Conservation (phyloP, 2,329 filamentous ascomycete genomes). For the Trichoderma brevicompactum region DNA sequence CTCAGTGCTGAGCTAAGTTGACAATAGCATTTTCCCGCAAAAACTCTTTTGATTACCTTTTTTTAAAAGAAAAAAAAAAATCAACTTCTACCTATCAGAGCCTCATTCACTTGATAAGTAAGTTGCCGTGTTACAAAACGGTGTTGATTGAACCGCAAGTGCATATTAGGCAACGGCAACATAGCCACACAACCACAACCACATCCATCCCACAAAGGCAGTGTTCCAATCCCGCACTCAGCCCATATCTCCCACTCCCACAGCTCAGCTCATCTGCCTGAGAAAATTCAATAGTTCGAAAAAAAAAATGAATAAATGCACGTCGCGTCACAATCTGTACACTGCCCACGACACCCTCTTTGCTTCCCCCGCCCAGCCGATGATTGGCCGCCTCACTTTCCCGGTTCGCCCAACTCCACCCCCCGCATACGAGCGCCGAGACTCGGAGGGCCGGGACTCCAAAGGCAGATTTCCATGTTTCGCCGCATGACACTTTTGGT, state of each 20-base stretch:
- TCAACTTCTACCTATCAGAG: no score
- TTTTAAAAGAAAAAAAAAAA: no score
- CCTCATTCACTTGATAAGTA: no score
- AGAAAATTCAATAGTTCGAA: neutral
- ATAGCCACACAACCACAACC: neutral
- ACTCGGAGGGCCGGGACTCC: constrained; percentile 15
- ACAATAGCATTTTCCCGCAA: no score
- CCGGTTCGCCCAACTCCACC: constrained; percentile 16
- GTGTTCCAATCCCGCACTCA: neutral
- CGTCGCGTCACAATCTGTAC: neutral
- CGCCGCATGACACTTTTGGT: neutral
- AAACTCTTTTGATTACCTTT: no score
- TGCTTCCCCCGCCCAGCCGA: neutral
- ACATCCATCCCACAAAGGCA: neutral
- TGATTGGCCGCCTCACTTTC: constrained; percentile 3
- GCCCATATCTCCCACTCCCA: neutral
- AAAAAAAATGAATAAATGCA: neutral
- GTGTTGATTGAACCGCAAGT: no score
- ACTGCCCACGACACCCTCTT: constrained; percentile 3
- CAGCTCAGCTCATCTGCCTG: neutral
- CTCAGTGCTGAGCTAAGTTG: no score
- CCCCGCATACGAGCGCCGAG: constrained; percentile 20
- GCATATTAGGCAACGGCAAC: no score
- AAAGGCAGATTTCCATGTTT: neutral
- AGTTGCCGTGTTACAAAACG: no score